A percentile compares a stretch with the other conserved stretches of the same genome.
These are phyloP conservation scores for Biscutella laevigata DNA, from an alignment of 441 rosid species.

Conservation along the genomic window DNA sequence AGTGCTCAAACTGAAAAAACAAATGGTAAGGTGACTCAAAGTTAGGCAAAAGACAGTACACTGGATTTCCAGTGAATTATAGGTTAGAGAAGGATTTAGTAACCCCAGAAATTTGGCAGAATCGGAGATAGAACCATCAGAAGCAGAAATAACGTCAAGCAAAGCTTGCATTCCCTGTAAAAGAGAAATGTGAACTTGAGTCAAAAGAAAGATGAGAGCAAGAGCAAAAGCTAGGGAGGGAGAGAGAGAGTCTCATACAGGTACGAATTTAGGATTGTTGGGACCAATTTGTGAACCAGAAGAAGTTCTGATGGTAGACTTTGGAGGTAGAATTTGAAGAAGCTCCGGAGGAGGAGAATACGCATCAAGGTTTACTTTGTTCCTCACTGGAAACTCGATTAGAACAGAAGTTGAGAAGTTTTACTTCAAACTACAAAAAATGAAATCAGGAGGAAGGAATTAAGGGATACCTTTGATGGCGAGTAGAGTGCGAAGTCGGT, in stretches of 20 bases:
- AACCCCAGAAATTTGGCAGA: constrained; percentile 74
- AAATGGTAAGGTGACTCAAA: neutral
- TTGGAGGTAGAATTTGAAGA: constrained; percentile 77
- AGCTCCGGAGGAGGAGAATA: constrained; percentile 72
- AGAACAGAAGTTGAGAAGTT: too few relatives aligned
- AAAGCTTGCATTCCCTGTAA: constrained; percentile 85
- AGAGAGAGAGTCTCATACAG: constrained; percentile 27
- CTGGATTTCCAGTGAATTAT: neutral
- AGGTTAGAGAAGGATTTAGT: neutral
- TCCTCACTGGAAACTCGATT: constrained; percentile 73
- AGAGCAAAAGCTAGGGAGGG: neutral
- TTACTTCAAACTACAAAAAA: neutral
- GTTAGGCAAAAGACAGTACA: neutral
- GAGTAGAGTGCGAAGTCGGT: constrained; percentile 65
- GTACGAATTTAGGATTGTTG: constrained; percentile 73
- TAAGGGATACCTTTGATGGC: constrained; percentile 61
- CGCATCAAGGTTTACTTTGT: constrained; percentile 35
- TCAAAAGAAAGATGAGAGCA: neutral
- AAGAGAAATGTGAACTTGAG: neutral
- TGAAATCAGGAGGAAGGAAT: neutral
- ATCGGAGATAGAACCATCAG: constrained; percentile 74
- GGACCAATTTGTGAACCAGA: constrained; percentile 84
- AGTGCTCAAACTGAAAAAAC: constrained; percentile 64
- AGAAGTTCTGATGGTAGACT: constrained; percentile 56
- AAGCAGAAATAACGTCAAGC: constrained; percentile 63